Evolutionary conservation across 179 eudicot species (phyloP), one percentile per base, ranked within the genome.

Genomic region (Nepenthes alata): DNA sequence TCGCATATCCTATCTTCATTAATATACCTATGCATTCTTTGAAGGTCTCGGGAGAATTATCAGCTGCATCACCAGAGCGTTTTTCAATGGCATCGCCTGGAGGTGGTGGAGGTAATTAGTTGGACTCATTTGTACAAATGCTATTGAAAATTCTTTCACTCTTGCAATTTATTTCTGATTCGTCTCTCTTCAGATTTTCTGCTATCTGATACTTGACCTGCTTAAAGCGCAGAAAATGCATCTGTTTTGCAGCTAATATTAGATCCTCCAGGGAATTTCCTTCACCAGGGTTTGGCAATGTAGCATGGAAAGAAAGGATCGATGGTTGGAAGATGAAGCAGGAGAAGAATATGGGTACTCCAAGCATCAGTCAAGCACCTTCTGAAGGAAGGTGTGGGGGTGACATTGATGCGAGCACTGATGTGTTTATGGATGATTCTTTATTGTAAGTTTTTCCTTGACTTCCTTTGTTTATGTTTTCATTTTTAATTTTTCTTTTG

Each of bases 291-390:
- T 59, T 77, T 54, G 81, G 81, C 60, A 77, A 77, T 68, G 69
- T 77, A 53, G 78, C 81, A 15, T 77, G 81, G 81, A 77, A 77
- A 71, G 81, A 77, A 62, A 70, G 78, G 59, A 66, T 77, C 60
- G 78, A 77, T 70, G 77, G 81, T 41, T 77, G 81, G 81, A 74
- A 74, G 65, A 70, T 73, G 77, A 77, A 70, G 59, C 78, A 77
- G 55, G 78, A 74, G 56, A 77, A 74, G 59, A 77, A 69, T 49
- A 74, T 70, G 11, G 78, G 78, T 60, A 67, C 78, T 58, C 81
- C 81, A 57, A 77, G 81, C 55, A 53, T 77, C 55, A 77, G 81
- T 51, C 81, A 70, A 47, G 75, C 81, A 58, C 81, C 81, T 74
- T 77, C 81, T 58, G 78, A 78, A 59, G 76, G 78, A 70, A 61